Conservation (phyloP, 2,329 filamentous ascomycete genomes). For the Dryadomyces sulphureus region DNA sequence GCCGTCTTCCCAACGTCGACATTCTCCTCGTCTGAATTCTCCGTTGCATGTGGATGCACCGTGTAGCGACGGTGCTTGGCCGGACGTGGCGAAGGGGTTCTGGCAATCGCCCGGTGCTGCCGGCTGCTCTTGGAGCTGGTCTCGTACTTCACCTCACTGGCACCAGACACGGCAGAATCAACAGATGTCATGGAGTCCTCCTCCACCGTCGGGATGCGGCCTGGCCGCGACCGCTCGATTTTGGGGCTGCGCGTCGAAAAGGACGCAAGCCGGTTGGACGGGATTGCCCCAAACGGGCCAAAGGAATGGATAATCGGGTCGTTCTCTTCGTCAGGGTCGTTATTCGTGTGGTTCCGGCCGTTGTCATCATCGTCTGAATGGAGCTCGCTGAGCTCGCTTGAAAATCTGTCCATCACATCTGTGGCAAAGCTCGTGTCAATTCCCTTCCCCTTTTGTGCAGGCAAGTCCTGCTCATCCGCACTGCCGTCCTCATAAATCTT, state of each 20-base stretch:
- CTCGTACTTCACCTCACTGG: background rate
- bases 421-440: constrained; percentile 32
- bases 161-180: background rate
- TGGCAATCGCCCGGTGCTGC: background rate
- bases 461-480: constrained; percentile 36
- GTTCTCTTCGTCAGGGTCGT: constrained; percentile 82
- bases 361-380: constrained; percentile 49
- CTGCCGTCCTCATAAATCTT: constrained; percentile 61
- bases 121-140: background rate
- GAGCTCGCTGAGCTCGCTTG: constrained; percentile 40
- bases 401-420: constrained; percentile 36
- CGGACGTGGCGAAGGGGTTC: background rate
- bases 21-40: background rate
- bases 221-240: constrained; percentile 12
- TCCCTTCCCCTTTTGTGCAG: constrained; percentile 15
- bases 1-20: background rate
- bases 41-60: too few relatives aligned
- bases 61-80: background rate
- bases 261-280: constrained; percentile 68
- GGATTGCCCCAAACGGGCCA: constrained; percentile 73
- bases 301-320: constrained; percentile 89
- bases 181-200: constrained; percentile 11
- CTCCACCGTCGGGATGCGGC: constrained; percentile 7
- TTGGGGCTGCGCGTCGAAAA: constrained; percentile 57
- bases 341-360: constrained; percentile 54